These are phyloP conservation scores for Elaeis oleifera DNA, from an alignment of 202 grass and related monocot genomes.

Conservation along the genomic window DNA sequence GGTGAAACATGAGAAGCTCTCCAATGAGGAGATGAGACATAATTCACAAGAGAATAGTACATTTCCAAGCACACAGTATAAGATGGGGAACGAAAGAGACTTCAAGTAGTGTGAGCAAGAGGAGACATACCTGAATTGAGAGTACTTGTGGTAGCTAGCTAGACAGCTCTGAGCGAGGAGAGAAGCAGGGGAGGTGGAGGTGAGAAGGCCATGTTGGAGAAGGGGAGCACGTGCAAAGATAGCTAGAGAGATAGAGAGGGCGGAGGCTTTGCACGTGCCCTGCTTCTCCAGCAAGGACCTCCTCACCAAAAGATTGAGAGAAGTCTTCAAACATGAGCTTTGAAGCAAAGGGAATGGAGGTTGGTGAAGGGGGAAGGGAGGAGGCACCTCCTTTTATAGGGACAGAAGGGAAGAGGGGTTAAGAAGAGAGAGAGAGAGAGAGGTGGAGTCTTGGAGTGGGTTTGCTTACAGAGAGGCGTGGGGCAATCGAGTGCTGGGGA, in stretches of 20 bases:
- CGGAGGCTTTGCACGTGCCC: slow-evolving; percentile 47
- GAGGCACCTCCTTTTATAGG: too few relatives aligned
- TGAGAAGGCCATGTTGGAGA: slow-evolving; percentile 53
- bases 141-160: too few relatives aligned
- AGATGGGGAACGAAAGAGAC: too few relatives aligned
- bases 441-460: slow-evolving; percentile 42
- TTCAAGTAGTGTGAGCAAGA: too few relatives aligned
- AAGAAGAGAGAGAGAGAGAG: neutral
- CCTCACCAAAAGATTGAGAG: slow-evolving; percentile 10
- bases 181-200: neutral
- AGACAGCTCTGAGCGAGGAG: too few relatives aligned
- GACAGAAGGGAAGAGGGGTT: too few relatives aligned
- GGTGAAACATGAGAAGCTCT: neutral
- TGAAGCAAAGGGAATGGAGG: neutral
- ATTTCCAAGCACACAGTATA: too few relatives aligned
- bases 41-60: too few relatives aligned
- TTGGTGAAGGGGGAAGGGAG: neutral
- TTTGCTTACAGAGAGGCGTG: slow-evolving; percentile 27
- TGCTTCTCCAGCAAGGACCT: slow-evolving; percentile 66
- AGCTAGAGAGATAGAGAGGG: neutral
- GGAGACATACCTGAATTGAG: slow-evolving; percentile 4
- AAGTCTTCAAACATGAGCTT: neutral
- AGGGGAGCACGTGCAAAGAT: slow-evolving; percentile 54
- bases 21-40: too few relatives aligned
- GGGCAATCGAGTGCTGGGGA: slow-evolving; percentile 11